These are phyloP conservation scores for Trichophyton schoenleinii DNA, from an alignment of 2,329 filamentous ascomycete species.

Conservation along the genomic window DNA sequence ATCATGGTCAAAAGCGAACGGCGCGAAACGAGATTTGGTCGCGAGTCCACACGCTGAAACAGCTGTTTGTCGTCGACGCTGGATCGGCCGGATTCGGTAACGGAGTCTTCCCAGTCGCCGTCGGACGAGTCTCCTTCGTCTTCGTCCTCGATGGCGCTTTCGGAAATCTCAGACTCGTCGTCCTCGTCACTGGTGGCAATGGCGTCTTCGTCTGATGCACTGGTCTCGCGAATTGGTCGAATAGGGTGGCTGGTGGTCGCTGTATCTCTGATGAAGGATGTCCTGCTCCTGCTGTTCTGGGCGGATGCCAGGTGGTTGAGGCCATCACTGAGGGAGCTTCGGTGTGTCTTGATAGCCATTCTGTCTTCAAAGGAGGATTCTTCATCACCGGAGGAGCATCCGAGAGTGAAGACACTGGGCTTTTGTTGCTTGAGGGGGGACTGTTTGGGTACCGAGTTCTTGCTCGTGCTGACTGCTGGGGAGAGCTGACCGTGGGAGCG, in stretches of 20 bases:
- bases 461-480: slow-evolving; percentile 35
- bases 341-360: slow-evolving; percentile 41
- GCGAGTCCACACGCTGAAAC: slow-evolving; percentile 86
- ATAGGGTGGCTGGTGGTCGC: slow-evolving; percentile 53
- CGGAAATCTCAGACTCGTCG: slow-evolving; percentile 54
- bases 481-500: slow-evolving; percentile 48
- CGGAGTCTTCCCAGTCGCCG: slow-evolving; percentile 50
- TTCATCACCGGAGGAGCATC: slow-evolving; percentile 77
- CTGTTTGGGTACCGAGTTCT: slow-evolving; percentile 50
- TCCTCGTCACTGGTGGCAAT: slow-evolving; percentile 50
- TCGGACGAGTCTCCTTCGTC: slow-evolving; percentile 39
- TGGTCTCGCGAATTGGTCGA: slow-evolving; percentile 45
- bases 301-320: slow-evolving; percentile 33
- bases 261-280: slow-evolving; percentile 63
- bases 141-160: slow-evolving; percentile 67
- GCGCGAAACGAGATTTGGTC: slow-evolving; percentile 68
- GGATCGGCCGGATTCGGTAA: slow-evolving; percentile 69
- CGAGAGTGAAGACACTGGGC: slow-evolving; percentile 55
- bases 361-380: slow-evolving; percentile 59
- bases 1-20: slow-evolving; percentile 82
- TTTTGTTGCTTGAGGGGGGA: slow-evolving; percentile 49
- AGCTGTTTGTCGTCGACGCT: slow-evolving; percentile 67
- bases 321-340: slow-evolving; percentile 44
- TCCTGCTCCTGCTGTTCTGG: slow-evolving; percentile 66
- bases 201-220: slow-evolving; percentile 43